Evolutionary conservation across 2,329 filamentous ascomycete genomes (phyloP), one percentile per base, ranked within the genome.

Genomic region (Bimuria novae-zelandiae): DNA sequence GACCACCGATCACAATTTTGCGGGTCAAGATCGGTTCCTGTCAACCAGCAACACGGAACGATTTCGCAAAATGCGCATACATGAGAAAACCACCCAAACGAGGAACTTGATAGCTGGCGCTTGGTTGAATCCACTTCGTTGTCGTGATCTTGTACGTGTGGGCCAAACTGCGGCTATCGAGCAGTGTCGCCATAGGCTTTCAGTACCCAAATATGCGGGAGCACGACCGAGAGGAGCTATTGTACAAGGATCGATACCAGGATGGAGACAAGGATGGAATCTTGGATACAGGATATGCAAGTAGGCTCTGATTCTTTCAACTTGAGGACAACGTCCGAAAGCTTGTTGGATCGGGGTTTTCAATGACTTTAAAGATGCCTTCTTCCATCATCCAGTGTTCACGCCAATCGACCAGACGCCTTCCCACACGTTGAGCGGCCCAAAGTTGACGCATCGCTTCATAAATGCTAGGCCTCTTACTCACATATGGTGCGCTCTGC

Each of bases 401-500:
- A 21, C 42, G 29, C 12, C 42, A 22, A 10, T 17, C 33, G 21
- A 29, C 22, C 16, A 25, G 3, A n/a, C n/a, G n/a, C n/a, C n/a
- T n/a, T n/a, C n/a, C n/a, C n/a, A n/a, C n/a, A n/a, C 22, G 17
- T n/a, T 7, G 21, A 11, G 12, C 5, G n/a, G 3, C 35, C 4
- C 30, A 22, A 8, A 27, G 29, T 22, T 29, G 33, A 10, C 8
- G 21, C 19, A 23, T 30, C 16, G 16, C 6, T 43, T 10, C 35
- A 30, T 14, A 37, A 7, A 37, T 49, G 42, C 42, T 27, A 33
- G 3, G 17, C 19, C 30, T 55, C 1, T 22, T 66, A 7, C 16
- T 67, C 8, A 41, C 55, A n/a, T 56, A 52, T 39, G 56, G 51
- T 30, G 60, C 55, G 40, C 52, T 70, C 45, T 10, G 59, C 19